Evolutionary conservation across 2,329 filamentous ascomycete species (phyloP), one percentile per base, ranked within the genome.

Genomic region (Capronia americana): DNA sequence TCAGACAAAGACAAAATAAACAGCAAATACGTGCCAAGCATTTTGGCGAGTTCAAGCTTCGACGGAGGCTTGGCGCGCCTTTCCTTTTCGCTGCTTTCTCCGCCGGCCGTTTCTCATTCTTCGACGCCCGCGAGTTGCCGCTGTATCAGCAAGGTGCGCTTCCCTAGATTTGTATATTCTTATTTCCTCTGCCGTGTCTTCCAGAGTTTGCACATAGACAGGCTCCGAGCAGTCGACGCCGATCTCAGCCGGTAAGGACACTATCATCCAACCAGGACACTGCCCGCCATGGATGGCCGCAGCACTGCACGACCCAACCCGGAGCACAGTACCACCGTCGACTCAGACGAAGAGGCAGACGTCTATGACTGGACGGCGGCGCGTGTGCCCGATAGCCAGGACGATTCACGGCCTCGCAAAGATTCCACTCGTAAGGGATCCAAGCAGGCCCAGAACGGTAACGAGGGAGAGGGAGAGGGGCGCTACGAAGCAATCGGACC

Each of bases 271-370:
- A 58, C 51, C 53, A 26, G 41, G 17, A 53, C 30, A 23, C 46
- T 17, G 51, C 10, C 23, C 44, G 51, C 55, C 48, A 70, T 70
- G 69, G 69, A 69, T 61, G 65, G 38, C 69, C 69, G 62, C 69
- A 70, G 59, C 28, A 54, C 66, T 67, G 66, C 64, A 55, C 63
- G 64, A 66, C 69, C 64, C 23, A 57, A 53, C 4, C 23, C 53
- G 24, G 65, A 63, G 57, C 61, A 65, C 58, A 55, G 56, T 64
- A 41, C 41, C 14, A 64, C 64, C 14, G 56, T 61, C 30, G 70
- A 72, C 64, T 72, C 70, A 34, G 70, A 72, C 61, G 70, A 72
- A 55, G 70, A 71, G 20, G 70, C 66, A 14, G 67, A 67, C 20
- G 65, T 71, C 44, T 72, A 72, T 48, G 69, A 68, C 34, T 70